A percentile compares a stretch with the other conserved stretches of the same genome.
Evolutionary conservation across 331 rosid species (phyloP).

Genomic region (Quercus phellos): DNA sequence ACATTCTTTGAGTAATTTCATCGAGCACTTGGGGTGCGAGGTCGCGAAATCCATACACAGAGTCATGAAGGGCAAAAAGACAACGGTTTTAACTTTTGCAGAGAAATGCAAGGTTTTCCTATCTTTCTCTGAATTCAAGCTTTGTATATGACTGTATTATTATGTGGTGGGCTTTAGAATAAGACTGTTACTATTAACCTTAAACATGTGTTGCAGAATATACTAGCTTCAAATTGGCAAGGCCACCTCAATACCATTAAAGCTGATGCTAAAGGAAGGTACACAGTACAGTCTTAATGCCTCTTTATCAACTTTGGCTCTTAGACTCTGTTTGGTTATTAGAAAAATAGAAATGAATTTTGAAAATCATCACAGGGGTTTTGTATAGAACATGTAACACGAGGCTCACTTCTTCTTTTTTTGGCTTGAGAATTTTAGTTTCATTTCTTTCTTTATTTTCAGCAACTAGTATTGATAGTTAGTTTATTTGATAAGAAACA

Average conservation of each 20-base stretch:
- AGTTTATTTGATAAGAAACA: neutral
- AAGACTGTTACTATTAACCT: neutral
- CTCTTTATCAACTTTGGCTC: neutral
- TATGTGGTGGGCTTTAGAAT: neutral
- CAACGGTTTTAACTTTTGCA: constrained; percentile 57
- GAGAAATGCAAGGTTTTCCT: constrained; percentile 73
- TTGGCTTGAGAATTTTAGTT: neutral
- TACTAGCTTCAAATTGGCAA: constrained; percentile 83
- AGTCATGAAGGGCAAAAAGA: constrained; percentile 46
- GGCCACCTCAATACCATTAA: constrained; percentile 77
- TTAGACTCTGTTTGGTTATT: neutral
- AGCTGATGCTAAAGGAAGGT: constrained; percentile 93
- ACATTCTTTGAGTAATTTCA: neutral
- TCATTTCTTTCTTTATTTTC: neutral
- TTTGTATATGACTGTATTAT: neutral
- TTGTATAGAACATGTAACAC: neutral
- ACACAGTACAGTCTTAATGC: neutral
- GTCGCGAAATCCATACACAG: neutral
- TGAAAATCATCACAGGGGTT: no score
- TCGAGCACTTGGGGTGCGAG: constrained; percentile 45
- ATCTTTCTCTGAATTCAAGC: neutral
- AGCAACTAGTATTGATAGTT: neutral
- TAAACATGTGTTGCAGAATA: constrained; percentile 40
- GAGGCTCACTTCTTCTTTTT: neutral
- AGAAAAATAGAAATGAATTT: neutral